Percentiles rank a stretch among this genome's conserved stretches.
Evolutionary conservation across 148 eudicot species (phyloP).

Genomic region (Silene conica): DNA sequence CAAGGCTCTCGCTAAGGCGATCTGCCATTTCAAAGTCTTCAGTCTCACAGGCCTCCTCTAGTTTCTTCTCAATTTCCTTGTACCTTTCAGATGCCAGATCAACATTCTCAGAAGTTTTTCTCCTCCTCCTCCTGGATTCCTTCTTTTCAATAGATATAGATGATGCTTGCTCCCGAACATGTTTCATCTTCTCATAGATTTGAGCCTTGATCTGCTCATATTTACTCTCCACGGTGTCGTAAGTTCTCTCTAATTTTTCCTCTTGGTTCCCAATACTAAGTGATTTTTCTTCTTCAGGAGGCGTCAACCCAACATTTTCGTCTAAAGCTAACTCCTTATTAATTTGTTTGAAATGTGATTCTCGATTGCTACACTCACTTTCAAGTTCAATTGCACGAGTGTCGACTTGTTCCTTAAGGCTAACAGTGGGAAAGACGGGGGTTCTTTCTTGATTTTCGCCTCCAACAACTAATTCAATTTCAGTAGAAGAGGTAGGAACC

Average conservation of each 20-base stretch:
- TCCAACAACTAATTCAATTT: constrained; percentile 17
- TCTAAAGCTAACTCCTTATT: constrained; percentile 17
- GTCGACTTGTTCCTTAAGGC: constrained; percentile 15
- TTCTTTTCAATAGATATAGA: constrained; percentile 49
- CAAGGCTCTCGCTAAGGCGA: constrained; percentile 58
- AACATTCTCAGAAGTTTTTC: constrained; percentile 55
- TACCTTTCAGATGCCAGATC: constrained; percentile 43
- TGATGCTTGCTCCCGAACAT: constrained; percentile 35
- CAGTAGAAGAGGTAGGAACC: constrained; percentile 5
- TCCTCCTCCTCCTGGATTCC: constrained; percentile 49
- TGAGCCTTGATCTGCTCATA: constrained; percentile 45
- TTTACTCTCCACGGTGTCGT: constrained; percentile 32
- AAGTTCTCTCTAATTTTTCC: constrained; percentile 16
- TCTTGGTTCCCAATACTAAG: constrained; percentile 13
- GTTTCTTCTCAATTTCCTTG: constrained; percentile 56
- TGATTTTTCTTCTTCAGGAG: constrained; percentile 19
- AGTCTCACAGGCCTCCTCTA: constrained; percentile 78
- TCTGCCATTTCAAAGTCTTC: constrained; percentile 85
- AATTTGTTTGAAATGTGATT: constrained; percentile 10
- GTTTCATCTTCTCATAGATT: constrained; percentile 43
- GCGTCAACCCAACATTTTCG: constrained; percentile 1
- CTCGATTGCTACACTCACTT: constrained; percentile 13
- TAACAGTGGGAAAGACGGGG: constrained; percentile 10
- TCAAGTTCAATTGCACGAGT: constrained; percentile 15
- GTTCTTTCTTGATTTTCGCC: constrained; percentile 18